phyloP scores from a whole-genome alignment of 768 basidiomycete species.

The Agaricus sinodeliciosus region DNA sequence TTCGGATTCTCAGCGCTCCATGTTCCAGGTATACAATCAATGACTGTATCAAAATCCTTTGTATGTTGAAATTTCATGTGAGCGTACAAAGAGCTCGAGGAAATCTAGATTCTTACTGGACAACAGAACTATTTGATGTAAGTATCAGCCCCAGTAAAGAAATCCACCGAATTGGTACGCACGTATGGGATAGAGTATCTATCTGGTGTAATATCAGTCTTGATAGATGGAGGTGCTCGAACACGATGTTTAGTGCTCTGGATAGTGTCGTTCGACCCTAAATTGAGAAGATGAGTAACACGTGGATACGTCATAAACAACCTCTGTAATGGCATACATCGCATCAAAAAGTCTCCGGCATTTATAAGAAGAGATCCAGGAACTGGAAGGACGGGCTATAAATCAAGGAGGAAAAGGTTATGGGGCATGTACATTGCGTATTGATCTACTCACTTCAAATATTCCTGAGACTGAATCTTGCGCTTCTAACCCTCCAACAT shows the following conservation, averaged over 20 bases:
- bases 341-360: conserved; percentile 43
- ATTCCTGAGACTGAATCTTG: conserved; percentile 44
- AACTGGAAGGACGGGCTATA: conserved; percentile 34
- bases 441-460: conserved; percentile 24
- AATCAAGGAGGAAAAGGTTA: no score
- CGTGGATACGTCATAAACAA: background rate
- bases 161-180: conserved; percentile 13
- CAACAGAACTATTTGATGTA: conserved; percentile 23
- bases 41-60: conserved; percentile 33
- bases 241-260: conserved; percentile 51
- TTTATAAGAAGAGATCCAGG: conserved; percentile 44
- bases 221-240: conserved; percentile 26
- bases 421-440: no score
- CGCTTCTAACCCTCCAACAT: conserved; percentile 55
- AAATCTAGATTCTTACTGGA: no score
- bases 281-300: background rate
- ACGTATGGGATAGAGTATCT: conserved; percentile 62
- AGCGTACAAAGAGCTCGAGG: no score
- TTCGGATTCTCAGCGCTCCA: conserved; percentile 39
- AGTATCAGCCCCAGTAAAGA: background rate
- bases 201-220: conserved; percentile 35
- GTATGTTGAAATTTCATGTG: background rate
- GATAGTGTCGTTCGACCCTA: conserved; percentile 41
- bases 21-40: conserved; percentile 48
- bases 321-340: conserved; percentile 26